Conservation (phyloP, 192 early-diverging fungal species). For the Entomortierella lignicola region DNA sequence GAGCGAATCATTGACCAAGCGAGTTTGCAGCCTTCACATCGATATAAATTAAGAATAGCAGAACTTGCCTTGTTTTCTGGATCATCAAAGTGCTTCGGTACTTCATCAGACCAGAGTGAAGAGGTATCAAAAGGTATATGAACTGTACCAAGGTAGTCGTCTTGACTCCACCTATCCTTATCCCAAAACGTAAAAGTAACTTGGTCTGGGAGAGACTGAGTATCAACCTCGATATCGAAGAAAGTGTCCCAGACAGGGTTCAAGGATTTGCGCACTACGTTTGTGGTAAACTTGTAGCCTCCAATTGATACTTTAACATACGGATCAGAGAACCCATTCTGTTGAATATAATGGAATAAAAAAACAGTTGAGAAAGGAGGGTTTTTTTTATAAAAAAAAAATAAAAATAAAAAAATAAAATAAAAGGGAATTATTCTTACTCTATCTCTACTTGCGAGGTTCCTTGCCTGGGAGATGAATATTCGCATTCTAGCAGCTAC, state of each 20-base stretch:
- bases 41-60: not conserved
- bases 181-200: slow-evolving; percentile 74
- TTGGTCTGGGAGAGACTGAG: slow-evolving; percentile 42
- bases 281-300: slow-evolving; percentile 59
- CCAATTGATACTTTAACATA: slow-evolving; percentile 45
- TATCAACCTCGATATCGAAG: slow-evolving; percentile 66
- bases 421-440: slow-evolving; percentile 7
- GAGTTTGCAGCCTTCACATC: no score
- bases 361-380: not conserved
- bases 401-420: no score
- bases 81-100: slow-evolving; percentile 61
- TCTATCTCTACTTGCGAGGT: slow-evolving; percentile 46
- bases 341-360: not conserved
- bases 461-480: slow-evolving; percentile 27
- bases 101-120: slow-evolving; percentile 57
- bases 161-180: slow-evolving; percentile 69
- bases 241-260: slow-evolving; percentile 74
- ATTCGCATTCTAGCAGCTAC: slow-evolving; percentile 23
- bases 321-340: slow-evolving; percentile 50
- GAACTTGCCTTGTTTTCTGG: slow-evolving; percentile 62
- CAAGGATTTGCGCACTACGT: slow-evolving; percentile 70
- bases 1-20: not conserved
- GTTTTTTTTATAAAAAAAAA: no score
- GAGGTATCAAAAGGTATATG: slow-evolving; percentile 65
- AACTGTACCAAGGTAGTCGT: slow-evolving; percentile 76